Evolutionary conservation across 345 rosid genomes (phyloP).

Genomic region (Ailanthus altissimus): DNA sequence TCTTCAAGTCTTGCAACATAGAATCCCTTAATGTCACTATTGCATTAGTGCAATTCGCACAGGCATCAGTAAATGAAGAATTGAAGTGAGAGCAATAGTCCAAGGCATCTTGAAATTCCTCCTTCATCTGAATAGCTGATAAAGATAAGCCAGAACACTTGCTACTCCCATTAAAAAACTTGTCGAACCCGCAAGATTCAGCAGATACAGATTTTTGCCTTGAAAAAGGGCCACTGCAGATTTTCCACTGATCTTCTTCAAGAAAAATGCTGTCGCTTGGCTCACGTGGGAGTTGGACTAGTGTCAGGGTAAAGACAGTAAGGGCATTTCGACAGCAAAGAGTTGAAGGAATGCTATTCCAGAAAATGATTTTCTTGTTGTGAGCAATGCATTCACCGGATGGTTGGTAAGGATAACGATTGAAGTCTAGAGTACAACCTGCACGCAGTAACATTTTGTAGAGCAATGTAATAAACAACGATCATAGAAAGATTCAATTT

Average conservation of each 20-base stretch:
- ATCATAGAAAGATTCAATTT: too few relatives aligned
- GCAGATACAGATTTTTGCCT: constrained; percentile 28
- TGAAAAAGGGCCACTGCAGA: constrained; percentile 26
- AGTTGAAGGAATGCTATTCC: constrained; percentile 39
- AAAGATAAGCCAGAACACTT: constrained; percentile 36
- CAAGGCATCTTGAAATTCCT: constrained; percentile 16
- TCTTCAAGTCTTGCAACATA: not conserved
- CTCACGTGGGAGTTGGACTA: constrained; percentile 35
- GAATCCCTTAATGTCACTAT: constrained; percentile 4
- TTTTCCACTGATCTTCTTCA: constrained; percentile 32
- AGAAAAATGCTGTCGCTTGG: constrained; percentile 31
- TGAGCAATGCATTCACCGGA: constrained; percentile 40
- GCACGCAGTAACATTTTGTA: constrained; percentile 14
- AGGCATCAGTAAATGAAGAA: constrained; percentile 30
- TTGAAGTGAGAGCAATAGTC: constrained; percentile 36
- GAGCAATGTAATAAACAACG: not conserved
- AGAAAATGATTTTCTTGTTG: constrained; percentile 27
- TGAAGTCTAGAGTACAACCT: constrained; percentile 40
- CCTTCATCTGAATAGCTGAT: constrained; percentile 18
- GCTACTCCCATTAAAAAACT: constrained; percentile 29
- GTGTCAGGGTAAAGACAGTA: constrained; percentile 33
- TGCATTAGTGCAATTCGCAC: constrained; percentile 34
- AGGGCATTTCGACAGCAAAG: constrained; percentile 55
- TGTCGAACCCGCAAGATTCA: constrained; percentile 37
- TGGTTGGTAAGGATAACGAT: constrained; percentile 43